Conservation (phyloP, 1,284 basidiomycete species). For the Rhodotorula sp. region DNA sequence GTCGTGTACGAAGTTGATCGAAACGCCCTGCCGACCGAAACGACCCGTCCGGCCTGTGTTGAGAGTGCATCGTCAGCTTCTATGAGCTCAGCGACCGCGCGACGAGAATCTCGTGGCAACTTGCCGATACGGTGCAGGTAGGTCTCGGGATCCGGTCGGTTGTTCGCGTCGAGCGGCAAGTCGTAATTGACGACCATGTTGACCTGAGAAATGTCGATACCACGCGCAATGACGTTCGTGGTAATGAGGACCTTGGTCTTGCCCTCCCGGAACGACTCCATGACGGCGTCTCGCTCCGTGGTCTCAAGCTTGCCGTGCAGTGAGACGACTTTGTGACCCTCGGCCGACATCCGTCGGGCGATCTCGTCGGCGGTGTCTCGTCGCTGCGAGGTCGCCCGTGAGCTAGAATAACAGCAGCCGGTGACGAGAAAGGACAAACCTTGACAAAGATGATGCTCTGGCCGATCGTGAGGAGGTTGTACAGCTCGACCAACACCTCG, state of each 20-base stretch:
- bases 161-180: conserved; percentile 70
- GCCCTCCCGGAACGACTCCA: conserved; percentile 93
- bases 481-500: conserved; percentile 87
- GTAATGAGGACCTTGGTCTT: conserved; percentile 97
- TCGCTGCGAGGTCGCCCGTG: conserved; percentile 55
- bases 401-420: not conserved
- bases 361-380: conserved; percentile 92
- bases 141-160: conserved; percentile 84
- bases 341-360: conserved; percentile 79
- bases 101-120: conserved; percentile 45
- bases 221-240: conserved; percentile 96
- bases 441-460: conserved; percentile 97
- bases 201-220: conserved; percentile 98
- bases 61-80: not conserved
- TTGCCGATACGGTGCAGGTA: conserved; percentile 96
- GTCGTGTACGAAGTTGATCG: conserved; percentile 95
- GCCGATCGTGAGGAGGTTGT: conserved; percentile 87
- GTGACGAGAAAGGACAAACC: conserved; percentile 53
- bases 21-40: conserved; percentile 90
- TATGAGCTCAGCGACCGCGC: not conserved
- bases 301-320: conserved; percentile 93
- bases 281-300: conserved; percentile 81
- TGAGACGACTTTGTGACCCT: conserved; percentile 95
- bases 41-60: conserved; percentile 81
- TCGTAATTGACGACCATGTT: conserved; percentile 96